Base-by-base conservation (phyloP, 495 filamentous ascomycete genomes). In the Penicillium cataractarum region DNA sequence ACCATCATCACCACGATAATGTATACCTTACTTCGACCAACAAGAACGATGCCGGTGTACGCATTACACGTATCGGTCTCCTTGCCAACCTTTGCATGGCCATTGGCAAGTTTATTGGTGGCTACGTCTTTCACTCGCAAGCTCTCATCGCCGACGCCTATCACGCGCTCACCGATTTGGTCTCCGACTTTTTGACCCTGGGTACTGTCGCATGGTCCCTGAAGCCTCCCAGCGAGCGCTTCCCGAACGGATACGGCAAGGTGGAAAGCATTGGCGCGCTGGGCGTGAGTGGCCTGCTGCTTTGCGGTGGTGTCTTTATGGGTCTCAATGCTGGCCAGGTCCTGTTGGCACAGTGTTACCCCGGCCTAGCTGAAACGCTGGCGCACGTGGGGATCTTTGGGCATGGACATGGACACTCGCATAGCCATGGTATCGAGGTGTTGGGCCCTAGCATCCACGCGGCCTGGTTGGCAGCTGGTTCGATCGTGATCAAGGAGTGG, bases 31-130 rank as follows among this genome's bases (percentile, higher is more conserved):
- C 87, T 5, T 97, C 93, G 1, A 83, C 81, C 35, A 93, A 99
- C 78, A 96, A 92, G 75, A 87, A 89, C 46, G 96, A 99, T 77
- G 90, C 95, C 21, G 95, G 92, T 59, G 95, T 99, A 61, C 88
- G 92, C 55, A 99, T 99, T 59, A 99, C 95, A 31, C 85, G 94
- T 55, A 88, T 97, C 69, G 95, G 95, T 8, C 84, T 99, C 37
- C 89, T 90, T 68, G 92, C 93, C 58, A 99, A 99, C 71, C 84
- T 97, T 3, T 85, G 87, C 64, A 97, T 99, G 95, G 95, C 94
- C 35, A 82, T 97, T 67, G 89, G 86, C 37, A 99, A 99, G 68
- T 95, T 93, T 27, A 80, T 92, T 42, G 95, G 94, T 35, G 95
- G 95, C 62, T 97, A 95, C 74, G 80, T 87, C 61, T 97, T 99